These are phyloP conservation scores for Cerrena zonata DNA, from an alignment of 1,284 basidiomycete genomes.

Conservation along the genomic window DNA sequence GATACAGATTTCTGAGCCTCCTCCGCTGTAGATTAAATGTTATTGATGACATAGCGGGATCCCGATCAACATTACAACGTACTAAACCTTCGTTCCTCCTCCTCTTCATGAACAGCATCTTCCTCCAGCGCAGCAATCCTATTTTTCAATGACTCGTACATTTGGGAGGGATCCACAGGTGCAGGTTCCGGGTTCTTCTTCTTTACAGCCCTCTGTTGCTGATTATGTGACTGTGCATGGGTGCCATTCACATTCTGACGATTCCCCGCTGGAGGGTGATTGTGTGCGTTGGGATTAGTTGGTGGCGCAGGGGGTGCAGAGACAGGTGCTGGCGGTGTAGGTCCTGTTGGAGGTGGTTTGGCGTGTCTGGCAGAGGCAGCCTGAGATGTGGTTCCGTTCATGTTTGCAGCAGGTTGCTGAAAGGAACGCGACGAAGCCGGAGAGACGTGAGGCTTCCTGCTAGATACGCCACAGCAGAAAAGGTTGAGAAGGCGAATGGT, in stretches of 20 bases:
- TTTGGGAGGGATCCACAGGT: conserved; percentile 70
- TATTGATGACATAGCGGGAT: background rate
- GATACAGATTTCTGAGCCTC: conserved; percentile 77
- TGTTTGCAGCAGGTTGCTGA: conserved; percentile 14
- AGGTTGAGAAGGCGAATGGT: conserved; percentile 9
- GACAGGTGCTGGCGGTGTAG: conserved; percentile 52
- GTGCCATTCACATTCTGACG: conserved; percentile 30
- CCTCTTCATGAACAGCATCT: conserved; percentile 75
- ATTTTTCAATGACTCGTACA: conserved; percentile 81
- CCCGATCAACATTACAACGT: conserved; percentile 24
- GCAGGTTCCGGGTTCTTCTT: conserved; percentile 63
- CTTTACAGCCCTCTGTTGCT: conserved; percentile 35
- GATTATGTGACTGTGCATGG: conserved; percentile 16
- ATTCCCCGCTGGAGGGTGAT: conserved; percentile 15
- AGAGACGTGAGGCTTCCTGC: conserved; percentile 4
- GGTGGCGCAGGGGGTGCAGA: conserved; percentile 44
- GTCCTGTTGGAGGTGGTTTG: conserved; percentile 47
- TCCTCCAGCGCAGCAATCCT: conserved; percentile 80
- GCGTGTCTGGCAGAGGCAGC: conserved; percentile 14
- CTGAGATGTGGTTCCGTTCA: conserved; percentile 35
- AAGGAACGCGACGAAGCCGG: background rate
- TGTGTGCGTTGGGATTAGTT: conserved; percentile 19
- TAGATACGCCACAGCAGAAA: conserved; percentile 12
- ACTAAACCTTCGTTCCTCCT: conserved; percentile 74
- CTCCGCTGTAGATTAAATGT: conserved; percentile 47